Evolutionary conservation across 2,329 filamentous ascomycete species (phyloP), one percentile per base, ranked within the genome.

Genomic region (Neoarthrinium moseri): DNA sequence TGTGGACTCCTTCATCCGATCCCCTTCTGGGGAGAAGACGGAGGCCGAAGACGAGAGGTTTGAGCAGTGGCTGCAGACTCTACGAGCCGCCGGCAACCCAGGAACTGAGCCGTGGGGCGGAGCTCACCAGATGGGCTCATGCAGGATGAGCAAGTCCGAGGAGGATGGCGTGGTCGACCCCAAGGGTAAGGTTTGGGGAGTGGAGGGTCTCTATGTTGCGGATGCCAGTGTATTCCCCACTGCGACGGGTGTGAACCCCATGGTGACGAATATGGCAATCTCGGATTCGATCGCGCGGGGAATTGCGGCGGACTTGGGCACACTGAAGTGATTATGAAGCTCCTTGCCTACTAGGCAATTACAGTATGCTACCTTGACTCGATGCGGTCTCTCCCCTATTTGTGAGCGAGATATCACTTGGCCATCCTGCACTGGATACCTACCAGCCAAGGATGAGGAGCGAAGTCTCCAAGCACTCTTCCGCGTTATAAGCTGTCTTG

Each of bases 91-190:
- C 13, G 72, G 75, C 32, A 77, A 73, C 42, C 70, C 73, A n/a
- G 76, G 77, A 0, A 68, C 73, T 22, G 68, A 71, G 20, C 60
- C 70, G 17, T 87, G 81, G 56, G 69, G 74, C 24, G 85, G 81
- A 12, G 87, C 86, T 15, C 87, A 91, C 64, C 87, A 90, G 67
- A 90, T 90, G 87, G 83, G 86, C 13, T 81, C 80, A 13, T 87
- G 84, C 57, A 72, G 86, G 4, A 91, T 91, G 87, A 81, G 80
- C 46, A 70, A 68, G 32, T 65, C 62, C 47, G 58, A 61, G 36
- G 65, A 68, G 29, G 67, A 67, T 22, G 79, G 80, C 12, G 81
- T 82, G 11, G 81, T 84, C 3, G 78, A 84, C 58, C 59, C 66
- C 4, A 65, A 63, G 49, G 81, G 81, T 3, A 71, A 63, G 53